These are phyloP conservation scores for Penicillium verhagenii DNA, from an alignment of 495 filamentous ascomycete genomes.

Conservation along the genomic window DNA sequence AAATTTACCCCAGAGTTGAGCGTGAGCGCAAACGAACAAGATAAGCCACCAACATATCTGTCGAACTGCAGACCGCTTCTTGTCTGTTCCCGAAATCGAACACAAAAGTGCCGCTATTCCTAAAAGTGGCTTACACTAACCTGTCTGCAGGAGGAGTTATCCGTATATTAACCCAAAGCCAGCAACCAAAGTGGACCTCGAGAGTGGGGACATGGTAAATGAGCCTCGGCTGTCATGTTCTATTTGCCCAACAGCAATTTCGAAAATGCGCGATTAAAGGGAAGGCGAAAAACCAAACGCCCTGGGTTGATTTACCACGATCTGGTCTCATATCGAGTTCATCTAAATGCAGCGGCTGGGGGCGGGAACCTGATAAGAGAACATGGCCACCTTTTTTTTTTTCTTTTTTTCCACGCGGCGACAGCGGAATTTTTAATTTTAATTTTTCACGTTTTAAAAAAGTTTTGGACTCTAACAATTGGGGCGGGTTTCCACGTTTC, in stretches of 20 bases:
- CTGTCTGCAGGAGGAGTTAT: conserved; percentile 4
- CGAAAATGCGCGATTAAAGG: not conserved
- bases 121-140: conserved; percentile 15
- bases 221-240: conserved; percentile 16
- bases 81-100: conserved; percentile 7
- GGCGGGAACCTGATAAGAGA: not conserved
- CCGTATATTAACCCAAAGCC: not conserved
- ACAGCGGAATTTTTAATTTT: not conserved
- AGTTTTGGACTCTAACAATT: no score
- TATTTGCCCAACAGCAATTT: not conserved
- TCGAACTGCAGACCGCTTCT: conserved; percentile 18
- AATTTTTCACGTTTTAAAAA: not conserved
- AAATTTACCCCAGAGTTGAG: conserved; percentile 7
- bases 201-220: conserved; percentile 8
- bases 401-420: conserved; percentile 4
- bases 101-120: conserved; percentile 9
- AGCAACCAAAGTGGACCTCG: conserved; percentile 14
- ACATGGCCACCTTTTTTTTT: no score
- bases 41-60: conserved; percentile 2
- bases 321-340: no score
- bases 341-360: not conserved
- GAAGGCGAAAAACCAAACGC: not conserved
- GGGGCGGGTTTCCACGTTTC: conserved; percentile 2
- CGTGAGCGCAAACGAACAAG: not conserved
- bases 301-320: no score